Base-by-base conservation (phyloP, 176 grass and related monocot genomes). In the Aegilops sharonensis region DNA sequence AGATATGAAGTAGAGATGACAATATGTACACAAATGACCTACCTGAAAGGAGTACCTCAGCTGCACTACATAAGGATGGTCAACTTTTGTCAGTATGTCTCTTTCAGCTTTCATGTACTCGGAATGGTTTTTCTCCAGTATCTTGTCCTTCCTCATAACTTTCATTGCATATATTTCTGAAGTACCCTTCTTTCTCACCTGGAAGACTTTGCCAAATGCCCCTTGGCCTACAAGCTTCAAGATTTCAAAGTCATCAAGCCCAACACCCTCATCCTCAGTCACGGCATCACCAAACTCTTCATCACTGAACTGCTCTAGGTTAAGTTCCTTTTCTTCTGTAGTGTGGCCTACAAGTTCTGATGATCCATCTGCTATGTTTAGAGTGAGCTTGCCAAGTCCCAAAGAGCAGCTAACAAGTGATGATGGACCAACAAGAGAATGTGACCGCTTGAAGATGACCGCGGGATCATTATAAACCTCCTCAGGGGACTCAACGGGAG, bases 21-120 rank as follows among this genome's bases (percentile, higher is more conserved):
- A 79, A 24, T 35, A 66, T 59, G 21, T 29, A 76, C 43, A 76
- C 8, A 68, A n/a, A 78, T 6, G 6, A 9, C 60, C 36, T 84
- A 98, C 97, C 97, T 98, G 94, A 87, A 98, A 98, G 9, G 93
- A 98, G 61, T 94, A 98, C 82, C 97, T 98, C 57, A 98, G 90
- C 48, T 98, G 97, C 35, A 98, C 93, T 59, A 98, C 78, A 78
- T 94, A 98, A 86, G 97, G 94, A 84, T 98, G 97, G 68, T 98
- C 97, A 31, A 92, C 82, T 91, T 98, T 98, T 80, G 94, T 98
- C 60, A 98, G 67, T 88, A 98, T 98, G 48, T 98, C 94, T 86
- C 94, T 90, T 85, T 98, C 97, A 17, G 94, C 97, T 89, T 94
- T 95, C 91, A 94, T 98, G 85, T 98, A 98, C 71, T 92, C 94